Percentiles rank a stretch among this genome's conserved stretches.
These are phyloP conservation scores for Neospermospora avenae DNA, from an alignment of 2,329 filamentous ascomycete genomes.

Conservation along the genomic window DNA sequence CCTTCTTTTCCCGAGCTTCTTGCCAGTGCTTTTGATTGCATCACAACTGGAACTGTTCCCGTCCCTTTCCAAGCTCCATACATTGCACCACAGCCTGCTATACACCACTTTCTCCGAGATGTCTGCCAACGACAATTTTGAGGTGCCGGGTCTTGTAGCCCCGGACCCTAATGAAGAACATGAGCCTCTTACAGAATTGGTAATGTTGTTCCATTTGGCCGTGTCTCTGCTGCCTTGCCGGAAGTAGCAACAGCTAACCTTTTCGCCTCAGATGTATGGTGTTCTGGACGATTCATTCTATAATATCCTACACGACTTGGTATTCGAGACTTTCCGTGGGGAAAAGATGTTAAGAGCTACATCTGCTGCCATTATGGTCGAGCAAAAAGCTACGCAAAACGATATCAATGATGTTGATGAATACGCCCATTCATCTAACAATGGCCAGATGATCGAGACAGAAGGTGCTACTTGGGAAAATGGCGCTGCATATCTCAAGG, in stretches of 20 bases:
- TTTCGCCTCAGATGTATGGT: constrained; percentile 50
- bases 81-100: constrained; percentile 16
- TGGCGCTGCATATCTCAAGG: constrained; percentile 64
- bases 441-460: constrained; percentile 50
- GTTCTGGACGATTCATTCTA: constrained; percentile 73
- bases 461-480: constrained; percentile 69
- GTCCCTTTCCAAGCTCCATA: constrained; percentile 20
- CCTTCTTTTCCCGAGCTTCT: constrained; percentile 20
- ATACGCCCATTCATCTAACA: constrained; percentile 48
- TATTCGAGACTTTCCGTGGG: constrained; percentile 71
- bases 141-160: constrained; percentile 47
- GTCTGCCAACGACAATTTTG: constrained; percentile 30
- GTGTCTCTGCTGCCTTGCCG: constrained; percentile 12
- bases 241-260: constrained; percentile 22
- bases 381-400: constrained; percentile 43
- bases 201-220: constrained; percentile 39
- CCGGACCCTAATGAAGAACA: constrained; percentile 41
- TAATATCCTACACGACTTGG: constrained; percentile 72
- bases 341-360: constrained; percentile 72
- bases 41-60: constrained; percentile 14
- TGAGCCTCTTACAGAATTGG: constrained; percentile 52
- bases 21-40: constrained; percentile 20
- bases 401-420: constrained; percentile 28
- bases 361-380: constrained; percentile 61
- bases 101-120: constrained; percentile 20